Conservation (phyloP, 352 stramenopile genomes). For the Phytophthora ramorum region DNA sequence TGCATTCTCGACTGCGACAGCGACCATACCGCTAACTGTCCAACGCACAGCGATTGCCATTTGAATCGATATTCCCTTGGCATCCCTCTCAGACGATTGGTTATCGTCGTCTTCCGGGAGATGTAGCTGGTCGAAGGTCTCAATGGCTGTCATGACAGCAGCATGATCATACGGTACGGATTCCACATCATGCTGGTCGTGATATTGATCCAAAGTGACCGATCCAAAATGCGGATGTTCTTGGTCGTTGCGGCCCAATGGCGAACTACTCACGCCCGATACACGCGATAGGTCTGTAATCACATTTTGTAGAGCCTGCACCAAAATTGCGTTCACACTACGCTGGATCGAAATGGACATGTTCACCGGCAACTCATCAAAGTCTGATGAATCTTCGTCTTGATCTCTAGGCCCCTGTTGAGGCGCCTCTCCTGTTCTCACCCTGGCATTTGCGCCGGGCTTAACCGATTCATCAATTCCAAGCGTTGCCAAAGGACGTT, state of each 20-base stretch:
- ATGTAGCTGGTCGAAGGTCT: constrained; percentile 22
- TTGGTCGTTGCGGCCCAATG: not conserved
- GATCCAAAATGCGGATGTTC: not conserved
- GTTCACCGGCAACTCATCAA: constrained; percentile 20
- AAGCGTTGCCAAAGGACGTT: not conserved
- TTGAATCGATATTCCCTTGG: constrained; percentile 36
- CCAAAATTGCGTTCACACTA: constrained; percentile 42
- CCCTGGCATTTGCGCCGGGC: not conserved
- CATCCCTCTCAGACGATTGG: constrained; percentile 8
- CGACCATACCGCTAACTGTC: constrained; percentile 50
- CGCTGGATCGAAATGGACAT: constrained; percentile 42
- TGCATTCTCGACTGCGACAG: constrained; percentile 45
- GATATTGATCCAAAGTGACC: not conserved
- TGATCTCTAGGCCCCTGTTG: not conserved
- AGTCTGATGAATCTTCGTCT: constrained; percentile 2
- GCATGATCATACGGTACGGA: constrained; percentile 22
- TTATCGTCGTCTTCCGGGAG: constrained; percentile 14
- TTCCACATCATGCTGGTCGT: constrained; percentile 5
- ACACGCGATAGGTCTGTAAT: constrained; percentile 26
- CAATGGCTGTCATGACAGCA: constrained; percentile 25
- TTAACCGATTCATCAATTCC: not conserved
- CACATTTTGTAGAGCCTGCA: constrained; percentile 36
- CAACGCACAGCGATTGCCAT: constrained; percentile 58
- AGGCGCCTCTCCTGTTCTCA: not conserved
- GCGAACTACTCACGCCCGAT: not conserved